Conservation (phyloP, 371 early-diverging fungal species). For the Astathelohania contejeani region DNA sequence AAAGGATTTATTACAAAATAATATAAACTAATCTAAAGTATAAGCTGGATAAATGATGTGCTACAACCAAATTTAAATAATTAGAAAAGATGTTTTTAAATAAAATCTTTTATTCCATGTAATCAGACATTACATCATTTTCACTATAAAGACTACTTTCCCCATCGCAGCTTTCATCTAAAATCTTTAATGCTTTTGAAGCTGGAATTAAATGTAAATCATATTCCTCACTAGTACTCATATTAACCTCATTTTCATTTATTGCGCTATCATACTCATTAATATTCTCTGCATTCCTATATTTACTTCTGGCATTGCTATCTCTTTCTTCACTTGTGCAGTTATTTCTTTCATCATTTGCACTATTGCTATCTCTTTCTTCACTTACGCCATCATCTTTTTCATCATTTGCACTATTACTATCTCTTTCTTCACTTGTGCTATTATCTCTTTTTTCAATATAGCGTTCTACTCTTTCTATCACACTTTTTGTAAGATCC, state of each 20-base stretch:
- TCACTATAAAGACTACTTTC: no score
- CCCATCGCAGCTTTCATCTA: no score
- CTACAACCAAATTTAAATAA: no score
- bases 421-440: neutral
- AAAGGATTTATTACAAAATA: no score
- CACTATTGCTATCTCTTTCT: constrained; percentile 20
- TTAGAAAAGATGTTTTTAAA: no score
- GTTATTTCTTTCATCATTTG: constrained; percentile 12
- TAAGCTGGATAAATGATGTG: no score
- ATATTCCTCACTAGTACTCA: no score
- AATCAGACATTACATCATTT: no score
- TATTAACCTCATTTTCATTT: neutral
- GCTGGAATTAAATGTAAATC: no score
- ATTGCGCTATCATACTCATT: neutral
- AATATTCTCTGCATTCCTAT: neutral
- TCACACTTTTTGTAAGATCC: constrained; percentile 16
- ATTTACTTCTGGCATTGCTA: neutral
- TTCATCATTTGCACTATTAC: constrained; percentile 9
- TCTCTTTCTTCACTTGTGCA: neutral
- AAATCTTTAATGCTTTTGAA: no score
- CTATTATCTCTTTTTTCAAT: neutral
- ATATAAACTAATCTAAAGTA: no score
- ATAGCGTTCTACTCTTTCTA: neutral
- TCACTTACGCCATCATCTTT: constrained; percentile 23
- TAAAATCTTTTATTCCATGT: no score